Base-by-base conservation (phyloP, 345 rosid genomes). In the Eucalyptus pauciflora region DNA sequence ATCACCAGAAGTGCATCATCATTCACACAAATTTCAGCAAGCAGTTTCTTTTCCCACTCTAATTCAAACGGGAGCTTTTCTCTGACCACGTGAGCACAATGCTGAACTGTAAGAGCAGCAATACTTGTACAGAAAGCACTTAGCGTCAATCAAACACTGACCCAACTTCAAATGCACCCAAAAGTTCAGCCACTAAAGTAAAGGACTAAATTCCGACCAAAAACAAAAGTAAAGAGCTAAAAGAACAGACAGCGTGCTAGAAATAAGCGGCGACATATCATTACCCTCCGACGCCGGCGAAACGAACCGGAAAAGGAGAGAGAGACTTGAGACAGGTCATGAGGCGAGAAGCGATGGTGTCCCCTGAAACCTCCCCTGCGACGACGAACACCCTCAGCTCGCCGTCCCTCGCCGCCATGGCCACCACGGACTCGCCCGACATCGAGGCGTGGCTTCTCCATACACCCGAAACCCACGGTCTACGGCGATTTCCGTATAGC, bases 221-320 rank as follows among this genome's bases (percentile, higher is more conserved):
- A 56, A 22, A 56, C 6, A 24, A 22, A 56, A 56, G 24, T 33
- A 33, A 71, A 33, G 45, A 33, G 1, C 79, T 31, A 69, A 69
- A 69, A 31, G 79, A 69, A 16, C 43, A 64, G 1, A 49, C 80
- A 33, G 31, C 58, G 9, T 51, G 15, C 41, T 29, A 43, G 50
- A 17, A 24, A 7, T 41, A 22, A n/a, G 50, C 50, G 86, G 13
- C 64, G 18, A 86, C 52, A 18, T 52, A 20, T 20, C 88, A 89
- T 91, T 94, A 97, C 99, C 99, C 99, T 92, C 99, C 99, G 86
- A 96, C 95, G 87, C 99, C 99, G 50, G 97, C 91, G 93, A 96
- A 96, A 46, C 96, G 94, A 45, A 98, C 86, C 8, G 98, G 96
- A 22, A 93, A 86, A 90, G 96, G 97, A 76, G 95, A 96, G 76